A percentile compares a stretch with the other conserved stretches of the same genome.
These are phyloP conservation scores for Vitellaria paradoxa DNA, from an alignment of 179 eudicot species.

Conservation along the genomic window DNA sequence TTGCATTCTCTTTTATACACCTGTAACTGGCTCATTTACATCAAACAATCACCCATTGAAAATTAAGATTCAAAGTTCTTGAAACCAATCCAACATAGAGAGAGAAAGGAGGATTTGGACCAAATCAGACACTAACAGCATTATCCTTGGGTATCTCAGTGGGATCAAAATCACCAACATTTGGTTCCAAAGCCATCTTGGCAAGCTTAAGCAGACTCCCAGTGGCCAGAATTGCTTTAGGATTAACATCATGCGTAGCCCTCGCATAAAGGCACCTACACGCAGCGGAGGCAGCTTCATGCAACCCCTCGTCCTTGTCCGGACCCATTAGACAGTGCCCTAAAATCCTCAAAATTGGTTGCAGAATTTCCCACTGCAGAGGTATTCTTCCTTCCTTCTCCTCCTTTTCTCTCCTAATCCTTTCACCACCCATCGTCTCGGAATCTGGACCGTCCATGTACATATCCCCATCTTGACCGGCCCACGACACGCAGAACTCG, in stretches of 20 bases:
- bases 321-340: conserved; percentile 77
- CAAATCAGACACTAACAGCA: not conserved
- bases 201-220: conserved; percentile 62
- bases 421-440: not conserved
- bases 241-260: conserved; percentile 63
- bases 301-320: conserved; percentile 31
- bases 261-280: conserved; percentile 62
- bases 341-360: conserved; percentile 65
- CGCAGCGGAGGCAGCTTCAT: conserved; percentile 55
- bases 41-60: too few species aligned
- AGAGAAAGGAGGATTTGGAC: too few species aligned
- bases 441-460: conserved; percentile 2
- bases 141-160: conserved; percentile 41
- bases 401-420: not conserved
- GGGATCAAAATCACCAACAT: conserved; percentile 38
- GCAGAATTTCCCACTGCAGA: conserved; percentile 85
- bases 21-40: too few species aligned
- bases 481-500: conserved; percentile 61
- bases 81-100: too few species aligned
- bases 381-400: conserved; percentile 40
- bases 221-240: conserved; percentile 71
- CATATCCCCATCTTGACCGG: conserved; percentile 37
- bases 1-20: too few species aligned
- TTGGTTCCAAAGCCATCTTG: conserved; percentile 29
- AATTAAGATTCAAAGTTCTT: too few species aligned